Base-by-base conservation (phyloP, 2,329 filamentous ascomycete genomes). In the Tolypocladium ophioglossoides region DNA sequence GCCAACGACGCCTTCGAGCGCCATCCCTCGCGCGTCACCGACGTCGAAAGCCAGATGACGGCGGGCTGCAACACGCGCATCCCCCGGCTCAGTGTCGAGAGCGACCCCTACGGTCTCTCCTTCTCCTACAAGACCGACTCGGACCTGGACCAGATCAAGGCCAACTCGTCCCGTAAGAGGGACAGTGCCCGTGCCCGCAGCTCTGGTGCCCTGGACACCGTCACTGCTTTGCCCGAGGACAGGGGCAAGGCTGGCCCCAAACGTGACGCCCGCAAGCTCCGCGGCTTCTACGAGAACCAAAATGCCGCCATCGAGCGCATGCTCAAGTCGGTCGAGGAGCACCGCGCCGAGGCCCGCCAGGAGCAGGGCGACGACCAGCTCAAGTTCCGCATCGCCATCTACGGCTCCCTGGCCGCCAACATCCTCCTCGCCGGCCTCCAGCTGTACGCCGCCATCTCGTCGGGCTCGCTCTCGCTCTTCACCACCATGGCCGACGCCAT, bases 401-500 rank as follows among this genome's bases (percentile, higher is more conserved):
- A 78, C 66, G 83, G 80, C 18, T 84, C 81, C 39, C 89, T 96
- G 62, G 81, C 74, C 1, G 92, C 91, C 56, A 97, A 97, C 64
- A 69, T 96, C 54, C 58, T 87, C 32, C 78, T 99, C 7, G 84
- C 91, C 0, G 78, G 78, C 4, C 77, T 99, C 20, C 94, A 99
- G 71, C 75, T 96, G 39, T 99, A 95, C 67, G 94, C 86, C 46
- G 94, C 94, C 57, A 80, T 89, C 48, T 83, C 87, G 0, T 96
- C 91, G 0, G 84, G 87, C 49, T 96, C 91, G n/a, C 80, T 97
- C 38, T 96, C 92, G 6, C 83, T 99, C 49, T 96, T 97, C 74
- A 96, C 94, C 18, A 99, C 92, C 58, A 95, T 95, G 88, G 92
- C 91, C 18, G 94, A 99, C 70, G 85, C 91, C 52, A 78, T 97